Base-by-base conservation (phyloP, 306 rosid genomes). In the Begonia masoniana region DNA sequence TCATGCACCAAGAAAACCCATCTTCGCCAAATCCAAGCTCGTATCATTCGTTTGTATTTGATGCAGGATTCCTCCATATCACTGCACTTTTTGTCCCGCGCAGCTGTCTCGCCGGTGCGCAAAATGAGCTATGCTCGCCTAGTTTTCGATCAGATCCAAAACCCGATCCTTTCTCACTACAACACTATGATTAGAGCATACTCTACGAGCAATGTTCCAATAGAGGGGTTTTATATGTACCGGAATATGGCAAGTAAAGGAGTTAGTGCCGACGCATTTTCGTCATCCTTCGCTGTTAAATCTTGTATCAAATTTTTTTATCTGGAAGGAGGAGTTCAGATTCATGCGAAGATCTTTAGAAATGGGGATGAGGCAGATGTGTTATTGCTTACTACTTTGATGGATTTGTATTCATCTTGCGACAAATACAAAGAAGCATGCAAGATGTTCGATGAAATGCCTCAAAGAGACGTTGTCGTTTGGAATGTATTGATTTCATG, bases 401-500 rank as follows among this genome's bases (percentile, higher is more conserved):
- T 81, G 85, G 80, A 73, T 12, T 43, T 89, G 69, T 85, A 89
- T 54, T 78, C 97, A 2, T 67, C 57, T 4, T 78, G 88, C 16
- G 74, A 55, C 43, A 62, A 59, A 54, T 49, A 56, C 24, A 63
- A 47, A 31, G 94, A 76, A 23, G 97, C 97, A 12, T 71, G 73
- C 23, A 78, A 67, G 24, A 26, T 89, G 78, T 89, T 89, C 49
- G 97, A 78, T 52, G 95, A 85, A 52, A 81, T 81, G 56, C 66
- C 76, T 58, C 74, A 31, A 0, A 85, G 71, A 64, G 95, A 85
- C 55, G 72, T 80, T 12, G 78, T 89, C 48, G 77, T 94, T 66
- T 88, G 97, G 97, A 88, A 88, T 48, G 97, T 88, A 17, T 62
- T 88, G 78, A 72, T 82, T 58, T 85, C 97, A 50, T 82, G 89